Conservation (phyloP, 139 green algal species). For the Eudorina sp. region DNA sequence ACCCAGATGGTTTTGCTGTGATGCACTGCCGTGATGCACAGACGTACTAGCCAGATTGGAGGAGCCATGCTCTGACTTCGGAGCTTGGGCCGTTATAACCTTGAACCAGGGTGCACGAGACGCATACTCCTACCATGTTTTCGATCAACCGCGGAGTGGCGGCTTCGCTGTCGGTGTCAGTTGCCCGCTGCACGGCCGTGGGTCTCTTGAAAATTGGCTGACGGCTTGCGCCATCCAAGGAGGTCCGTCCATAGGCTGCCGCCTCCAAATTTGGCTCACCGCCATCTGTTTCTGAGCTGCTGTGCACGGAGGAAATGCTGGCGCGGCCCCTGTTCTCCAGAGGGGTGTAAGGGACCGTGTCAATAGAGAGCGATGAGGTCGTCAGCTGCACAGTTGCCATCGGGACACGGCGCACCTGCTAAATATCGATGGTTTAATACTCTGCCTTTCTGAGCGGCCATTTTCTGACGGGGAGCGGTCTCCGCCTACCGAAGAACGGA, state of each 20-base stretch:
- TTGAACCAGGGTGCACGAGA: too few species aligned
- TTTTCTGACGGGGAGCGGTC: neutral
- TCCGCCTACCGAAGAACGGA: neutral
- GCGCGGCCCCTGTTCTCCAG: neutral
- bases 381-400: too few species aligned
- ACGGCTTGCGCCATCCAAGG: neutral
- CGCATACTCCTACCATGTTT: neutral
- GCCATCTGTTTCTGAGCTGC: neutral
- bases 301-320: neutral
- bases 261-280: neutral
- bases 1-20: too few species aligned
- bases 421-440: neutral
- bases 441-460: constrained; percentile 3
- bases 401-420: neutral
- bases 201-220: neutral
- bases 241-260: neutral
- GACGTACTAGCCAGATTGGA: too few species aligned
- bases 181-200: neutral
- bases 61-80: too few species aligned
- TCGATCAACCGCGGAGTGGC: neutral
- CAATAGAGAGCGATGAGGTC: too few species aligned
- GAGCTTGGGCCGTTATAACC: too few species aligned
- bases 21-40: too few species aligned
- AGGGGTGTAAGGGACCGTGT: too few species aligned
- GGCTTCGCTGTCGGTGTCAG: neutral